These are phyloP conservation scores for Olyra latifolia DNA, from an alignment of 176 grass and related monocot species.

Conservation along the genomic window DNA sequence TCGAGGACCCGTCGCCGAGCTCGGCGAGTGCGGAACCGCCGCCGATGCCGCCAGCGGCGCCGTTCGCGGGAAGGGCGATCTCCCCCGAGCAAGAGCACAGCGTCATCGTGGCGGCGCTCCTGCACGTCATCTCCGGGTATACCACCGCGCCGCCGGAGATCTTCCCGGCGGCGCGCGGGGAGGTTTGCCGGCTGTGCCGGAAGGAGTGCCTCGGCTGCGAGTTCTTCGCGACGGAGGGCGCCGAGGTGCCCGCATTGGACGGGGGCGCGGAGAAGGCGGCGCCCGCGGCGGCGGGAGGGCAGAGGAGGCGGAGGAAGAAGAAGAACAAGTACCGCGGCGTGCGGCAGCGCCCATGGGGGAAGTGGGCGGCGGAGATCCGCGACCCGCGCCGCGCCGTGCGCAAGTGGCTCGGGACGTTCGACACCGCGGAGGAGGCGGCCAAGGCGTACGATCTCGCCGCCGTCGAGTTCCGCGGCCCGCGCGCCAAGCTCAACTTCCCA, in stretches of 20 bases:
- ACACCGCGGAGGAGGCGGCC: conserved; percentile 80
- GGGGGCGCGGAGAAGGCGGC: not conserved
- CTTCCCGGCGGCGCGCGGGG: not conserved
- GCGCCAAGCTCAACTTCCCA: conserved; percentile 85
- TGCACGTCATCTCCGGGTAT: conserved; percentile 71
- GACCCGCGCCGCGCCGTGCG: conserved; percentile 77
- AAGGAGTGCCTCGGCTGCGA: conserved; percentile 77
- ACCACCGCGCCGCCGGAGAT: conserved; percentile 47
- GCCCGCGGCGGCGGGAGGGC: not conserved
- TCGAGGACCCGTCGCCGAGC: conserved; percentile 25
- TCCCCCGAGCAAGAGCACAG: conserved; percentile 47
- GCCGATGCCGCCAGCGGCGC: not conserved
- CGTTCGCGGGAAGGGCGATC: conserved; percentile 9
- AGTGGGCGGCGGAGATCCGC: conserved; percentile 97
- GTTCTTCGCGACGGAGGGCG: conserved; percentile 35
- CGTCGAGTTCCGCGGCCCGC: conserved; percentile 85
- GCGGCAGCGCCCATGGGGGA: conserved; percentile 87
- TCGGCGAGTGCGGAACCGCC: not conserved
- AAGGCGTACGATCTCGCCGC: conserved; percentile 78
- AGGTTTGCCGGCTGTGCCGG: conserved; percentile 41
- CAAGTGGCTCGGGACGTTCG: conserved; percentile 88
- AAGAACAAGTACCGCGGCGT: conserved; percentile 93
- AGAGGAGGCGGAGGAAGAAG: conserved; percentile 47
- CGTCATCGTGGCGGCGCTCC: conserved; percentile 65
- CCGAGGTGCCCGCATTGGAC: not conserved